Evolutionary conservation across 2,329 filamentous ascomycete genomes (phyloP).

Genomic region (Penicillium sclerotiorum): DNA sequence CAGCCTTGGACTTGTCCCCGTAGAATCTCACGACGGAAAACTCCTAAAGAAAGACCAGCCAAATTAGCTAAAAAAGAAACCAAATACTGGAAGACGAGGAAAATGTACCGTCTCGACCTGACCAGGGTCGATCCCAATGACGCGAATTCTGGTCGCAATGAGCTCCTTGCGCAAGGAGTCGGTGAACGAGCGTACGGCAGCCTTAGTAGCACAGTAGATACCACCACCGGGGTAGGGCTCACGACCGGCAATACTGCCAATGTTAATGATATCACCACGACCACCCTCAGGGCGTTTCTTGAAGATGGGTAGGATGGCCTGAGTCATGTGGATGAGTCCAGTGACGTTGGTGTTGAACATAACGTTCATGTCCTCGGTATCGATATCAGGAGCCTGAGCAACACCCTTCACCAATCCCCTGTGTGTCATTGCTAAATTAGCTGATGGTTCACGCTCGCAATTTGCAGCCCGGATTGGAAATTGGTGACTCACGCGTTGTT

Average conservation of each 20-base stretch:
- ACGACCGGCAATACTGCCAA: conserved; percentile 87
- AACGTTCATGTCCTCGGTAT: conserved; percentile 74
- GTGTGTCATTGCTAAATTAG: conserved; percentile 9
- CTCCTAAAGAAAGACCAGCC: conserved; percentile 64
- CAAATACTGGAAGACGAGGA: background rate
- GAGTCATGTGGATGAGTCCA: conserved; percentile 94
- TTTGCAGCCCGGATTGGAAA: background rate
- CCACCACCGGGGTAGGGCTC: conserved; percentile 82
- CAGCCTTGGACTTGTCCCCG: conserved; percentile 85
- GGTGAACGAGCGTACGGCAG: conserved; percentile 81
- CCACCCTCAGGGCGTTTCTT: conserved; percentile 70
- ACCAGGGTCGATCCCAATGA: conserved; percentile 88
- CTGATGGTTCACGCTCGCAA: background rate
- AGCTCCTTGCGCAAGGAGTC: conserved; percentile 82
- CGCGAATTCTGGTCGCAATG: conserved; percentile 74
- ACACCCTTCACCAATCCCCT: conserved; percentile 89
- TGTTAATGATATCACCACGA: conserved; percentile 90
- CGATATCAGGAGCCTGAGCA: conserved; percentile 81
- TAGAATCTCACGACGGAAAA: conserved; percentile 88
- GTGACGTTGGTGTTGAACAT: conserved; percentile 96
- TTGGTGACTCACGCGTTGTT: conserved; percentile 89
- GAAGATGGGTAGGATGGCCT: conserved; percentile 83
- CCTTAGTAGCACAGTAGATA: conserved; percentile 94
- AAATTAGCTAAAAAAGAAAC: conserved; percentile 3
- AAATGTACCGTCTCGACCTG: conserved; percentile 79